Evolutionary conservation across 805 yeast species (phyloP).

Genomic region (Ogataea minuta): DNA sequence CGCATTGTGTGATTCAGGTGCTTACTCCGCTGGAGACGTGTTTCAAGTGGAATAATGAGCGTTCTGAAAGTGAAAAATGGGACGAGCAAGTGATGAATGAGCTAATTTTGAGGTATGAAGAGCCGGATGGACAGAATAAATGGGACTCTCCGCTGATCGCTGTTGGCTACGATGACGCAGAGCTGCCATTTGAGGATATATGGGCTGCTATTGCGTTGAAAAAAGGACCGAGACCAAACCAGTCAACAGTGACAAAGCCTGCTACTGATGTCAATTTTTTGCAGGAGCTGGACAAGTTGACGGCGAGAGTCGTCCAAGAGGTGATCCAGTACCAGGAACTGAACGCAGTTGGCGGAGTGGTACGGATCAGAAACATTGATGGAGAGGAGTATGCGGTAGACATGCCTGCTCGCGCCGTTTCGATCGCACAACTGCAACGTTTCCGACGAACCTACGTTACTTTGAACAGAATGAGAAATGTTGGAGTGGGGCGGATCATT

Average conservation of each 20-base stretch:
- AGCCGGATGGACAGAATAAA: slow-evolving; percentile 78
- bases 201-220: slow-evolving; percentile 61
- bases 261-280: slow-evolving; percentile 74
- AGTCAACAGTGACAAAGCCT: slow-evolving; percentile 79
- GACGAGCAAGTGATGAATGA: slow-evolving; percentile 61
- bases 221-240: slow-evolving; percentile 72
- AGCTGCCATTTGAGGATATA: slow-evolving; percentile 62
- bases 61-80: slow-evolving; percentile 49
- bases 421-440: slow-evolving; percentile 79
- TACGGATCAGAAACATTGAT: slow-evolving; percentile 38
- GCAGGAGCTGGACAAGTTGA: slow-evolving; percentile 71
- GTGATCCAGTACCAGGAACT: slow-evolving; percentile 63
- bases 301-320: slow-evolving; percentile 61
- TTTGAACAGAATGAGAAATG: slow-evolving; percentile 73
- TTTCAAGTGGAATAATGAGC: slow-evolving; percentile 53
- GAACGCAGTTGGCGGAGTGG: slow-evolving; percentile 46
- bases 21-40: slow-evolving; percentile 66
- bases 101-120: slow-evolving; percentile 84
- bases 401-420: slow-evolving; percentile 58
- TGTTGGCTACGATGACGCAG: slow-evolving; percentile 53
- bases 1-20: slow-evolving; percentile 79
- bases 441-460: slow-evolving; percentile 79
- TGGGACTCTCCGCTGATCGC: slow-evolving; percentile 95
- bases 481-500: slow-evolving; percentile 66
- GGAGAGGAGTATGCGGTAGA: slow-evolving; percentile 43